A percentile compares a stretch with the other conserved stretches of the same genome.
Evolutionary conservation across 2,329 filamentous ascomycete species (phyloP).

Genomic region (Chaetomiaceae sp.): DNA sequence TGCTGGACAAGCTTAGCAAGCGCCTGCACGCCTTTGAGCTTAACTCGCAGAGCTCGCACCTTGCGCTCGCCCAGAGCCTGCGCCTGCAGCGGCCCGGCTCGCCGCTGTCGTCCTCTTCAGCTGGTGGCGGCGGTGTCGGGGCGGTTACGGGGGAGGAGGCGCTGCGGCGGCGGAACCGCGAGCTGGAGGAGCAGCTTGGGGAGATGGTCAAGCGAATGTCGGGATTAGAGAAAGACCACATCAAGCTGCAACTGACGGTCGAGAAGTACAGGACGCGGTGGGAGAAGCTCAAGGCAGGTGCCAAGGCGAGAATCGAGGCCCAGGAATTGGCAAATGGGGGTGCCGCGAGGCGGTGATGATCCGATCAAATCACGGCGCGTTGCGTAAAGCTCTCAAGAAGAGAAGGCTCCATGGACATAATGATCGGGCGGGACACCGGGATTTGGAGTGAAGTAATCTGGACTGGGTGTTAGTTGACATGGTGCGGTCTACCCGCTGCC

Average conservation of each 20-base stretch:
- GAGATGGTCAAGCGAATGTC: slow-evolving; percentile 55
- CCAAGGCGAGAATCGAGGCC: slow-evolving; percentile 48
- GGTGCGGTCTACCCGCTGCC: no score
- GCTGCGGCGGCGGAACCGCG: slow-evolving; percentile 47
- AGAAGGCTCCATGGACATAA: no score
- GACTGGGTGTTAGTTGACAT: no score
- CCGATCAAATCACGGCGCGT: no score
- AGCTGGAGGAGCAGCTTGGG: slow-evolving; percentile 62
- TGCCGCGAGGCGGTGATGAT: neutral
- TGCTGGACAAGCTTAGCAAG: slow-evolving; percentile 79
- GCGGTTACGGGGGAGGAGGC: slow-evolving; percentile 31
- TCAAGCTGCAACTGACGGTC: slow-evolving; percentile 49
- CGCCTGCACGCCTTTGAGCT: slow-evolving; percentile 91
- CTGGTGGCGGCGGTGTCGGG: slow-evolving; percentile 17
- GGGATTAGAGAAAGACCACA: slow-evolving; percentile 57
- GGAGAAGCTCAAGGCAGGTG: slow-evolving; percentile 55
- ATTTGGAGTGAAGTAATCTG: no score
- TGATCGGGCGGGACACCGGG: no score
- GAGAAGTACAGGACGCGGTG: slow-evolving; percentile 55
- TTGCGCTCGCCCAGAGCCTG: slow-evolving; percentile 80
- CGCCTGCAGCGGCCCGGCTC: slow-evolving; percentile 55
- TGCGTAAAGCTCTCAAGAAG: no score
- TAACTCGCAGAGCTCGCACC: slow-evolving; percentile 78
- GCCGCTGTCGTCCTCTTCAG: slow-evolving; percentile 33
- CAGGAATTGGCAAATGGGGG: slow-evolving; percentile 22